phyloP scores from a whole-genome alignment of 73 alveolate genomes.

The Vitrella brassicaformis region DNA sequence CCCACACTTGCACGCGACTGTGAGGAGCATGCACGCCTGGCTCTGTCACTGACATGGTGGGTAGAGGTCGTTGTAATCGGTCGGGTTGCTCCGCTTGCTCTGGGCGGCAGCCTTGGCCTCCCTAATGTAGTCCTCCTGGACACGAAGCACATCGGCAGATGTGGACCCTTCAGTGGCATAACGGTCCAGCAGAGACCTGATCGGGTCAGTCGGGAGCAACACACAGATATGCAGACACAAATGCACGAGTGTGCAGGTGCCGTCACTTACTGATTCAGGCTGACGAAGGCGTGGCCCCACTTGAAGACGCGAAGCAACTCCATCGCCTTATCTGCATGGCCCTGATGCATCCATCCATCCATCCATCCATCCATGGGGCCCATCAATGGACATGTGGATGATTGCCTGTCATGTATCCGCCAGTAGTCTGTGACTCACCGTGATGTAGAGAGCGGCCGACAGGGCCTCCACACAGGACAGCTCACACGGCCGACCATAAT shows the following conservation, averaged over 20 bases:
- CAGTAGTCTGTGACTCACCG: too few species aligned
- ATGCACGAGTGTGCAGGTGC: neutral
- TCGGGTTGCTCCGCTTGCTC: too few species aligned
- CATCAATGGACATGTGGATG: neutral
- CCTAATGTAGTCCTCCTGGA: neutral
- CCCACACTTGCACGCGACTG: too few species aligned
- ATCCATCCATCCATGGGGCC: neutral
- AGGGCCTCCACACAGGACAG: constrained; percentile 75
- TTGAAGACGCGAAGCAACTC: constrained; percentile 59
- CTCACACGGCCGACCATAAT: constrained; percentile 66
- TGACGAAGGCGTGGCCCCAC: constrained; percentile 71
- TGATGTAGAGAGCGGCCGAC: constrained; percentile 58
- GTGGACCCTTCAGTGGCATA: neutral
- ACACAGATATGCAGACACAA: neutral
- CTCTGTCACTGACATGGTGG: too few species aligned
- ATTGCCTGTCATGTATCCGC: too few species aligned
- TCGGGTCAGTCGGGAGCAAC: neutral
- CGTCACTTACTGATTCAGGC: constrained; percentile 39
- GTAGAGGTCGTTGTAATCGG: too few species aligned
- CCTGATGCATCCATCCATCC: constrained; percentile 6
- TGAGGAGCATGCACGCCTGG: too few species aligned
- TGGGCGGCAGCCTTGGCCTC: too few species aligned
- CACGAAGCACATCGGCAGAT: neutral
- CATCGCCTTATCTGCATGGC: constrained; percentile 62
- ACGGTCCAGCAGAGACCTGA: neutral